phyloP scores from a whole-genome alignment of 2,329 filamentous ascomycete genomes.

The Myriosclerotinia scirpicola region DNA sequence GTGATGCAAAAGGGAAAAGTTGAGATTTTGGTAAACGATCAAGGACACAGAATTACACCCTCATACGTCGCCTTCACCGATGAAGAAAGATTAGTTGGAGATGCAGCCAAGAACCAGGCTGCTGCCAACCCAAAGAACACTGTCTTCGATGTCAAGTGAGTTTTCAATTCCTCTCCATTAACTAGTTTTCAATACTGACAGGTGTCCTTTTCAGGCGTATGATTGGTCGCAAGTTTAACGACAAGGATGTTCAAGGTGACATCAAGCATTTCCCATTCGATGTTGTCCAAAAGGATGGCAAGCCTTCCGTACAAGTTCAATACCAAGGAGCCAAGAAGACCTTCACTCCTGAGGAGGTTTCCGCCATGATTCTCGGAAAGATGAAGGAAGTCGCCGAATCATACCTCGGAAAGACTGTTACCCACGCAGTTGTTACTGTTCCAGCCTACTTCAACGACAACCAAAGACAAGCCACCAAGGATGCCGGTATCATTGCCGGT shows the following conservation, averaged over 20 bases:
- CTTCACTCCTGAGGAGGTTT: constrained; percentile 81
- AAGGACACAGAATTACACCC: constrained; percentile 94
- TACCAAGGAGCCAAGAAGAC: constrained; percentile 58
- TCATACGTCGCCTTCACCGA: constrained; percentile 97
- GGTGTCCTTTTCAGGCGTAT: constrained; percentile 58
- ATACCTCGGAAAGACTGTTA: constrained; percentile 79
- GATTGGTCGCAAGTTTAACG: constrained; percentile 79
- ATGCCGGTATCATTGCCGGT: constrained; percentile 87
- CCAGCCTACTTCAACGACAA: constrained; percentile 99
- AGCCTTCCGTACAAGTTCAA: constrained; percentile 76
- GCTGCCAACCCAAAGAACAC: constrained; percentile 26
- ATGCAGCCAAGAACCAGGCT: constrained; percentile 95
- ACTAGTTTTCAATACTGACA: constrained; percentile 40
- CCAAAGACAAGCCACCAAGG: constrained; percentile 95
- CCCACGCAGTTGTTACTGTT: constrained; percentile 88
- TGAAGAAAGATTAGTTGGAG: constrained; percentile 93
- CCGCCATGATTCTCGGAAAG: constrained; percentile 78
- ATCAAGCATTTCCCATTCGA: constrained; percentile 99
- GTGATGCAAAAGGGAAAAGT: constrained; percentile 96
- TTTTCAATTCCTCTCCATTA: constrained; percentile 32
- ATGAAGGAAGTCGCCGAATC: constrained; percentile 82
- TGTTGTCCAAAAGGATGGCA: constrained; percentile 84
- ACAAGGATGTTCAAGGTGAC: constrained; percentile 87
- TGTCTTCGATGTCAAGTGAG: constrained; percentile 59
- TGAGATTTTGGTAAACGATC: constrained; percentile 93